phyloP scores from a whole-genome alignment of 805 yeast genomes.

The Candida endomychidarum region DNA sequence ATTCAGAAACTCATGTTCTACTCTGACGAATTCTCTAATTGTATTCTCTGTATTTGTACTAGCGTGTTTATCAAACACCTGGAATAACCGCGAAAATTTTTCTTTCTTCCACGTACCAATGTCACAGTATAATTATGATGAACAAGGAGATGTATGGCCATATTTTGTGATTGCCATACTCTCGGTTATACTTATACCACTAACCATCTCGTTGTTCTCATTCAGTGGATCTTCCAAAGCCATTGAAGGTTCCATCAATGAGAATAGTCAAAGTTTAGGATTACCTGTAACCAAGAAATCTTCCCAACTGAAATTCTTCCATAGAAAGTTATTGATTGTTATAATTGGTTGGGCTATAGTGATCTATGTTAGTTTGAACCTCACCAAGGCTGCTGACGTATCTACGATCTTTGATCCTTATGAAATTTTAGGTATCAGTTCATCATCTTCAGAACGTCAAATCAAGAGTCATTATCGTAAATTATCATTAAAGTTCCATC shows the following conservation, averaged over 20 bases:
- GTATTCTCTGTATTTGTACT: neutral
- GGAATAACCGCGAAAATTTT: conserved; percentile 6
- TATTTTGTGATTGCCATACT: conserved; percentile 76
- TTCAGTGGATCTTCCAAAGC: conserved; percentile 18
- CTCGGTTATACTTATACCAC: conserved; percentile 66
- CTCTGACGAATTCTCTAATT: too few relatives aligned
- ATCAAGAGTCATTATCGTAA: conserved; percentile 83
- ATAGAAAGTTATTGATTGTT: conserved; percentile 32
- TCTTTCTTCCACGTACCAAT: conserved; percentile 7
- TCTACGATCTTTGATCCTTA: conserved; percentile 81
- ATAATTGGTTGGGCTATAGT: conserved; percentile 64
- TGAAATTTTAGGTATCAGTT: conserved; percentile 72
- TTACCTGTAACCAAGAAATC: conserved; percentile 30
- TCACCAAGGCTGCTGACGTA: conserved; percentile 46
- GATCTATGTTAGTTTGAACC: conserved; percentile 35
- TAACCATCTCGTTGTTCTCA: conserved; percentile 38
- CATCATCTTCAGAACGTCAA: conserved; percentile 67
- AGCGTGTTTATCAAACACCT: too few relatives aligned
- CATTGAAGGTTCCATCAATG: conserved; percentile 31
- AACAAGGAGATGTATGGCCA: conserved; percentile 91
- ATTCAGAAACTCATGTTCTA: too few relatives aligned
- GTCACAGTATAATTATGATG: conserved; percentile 76
- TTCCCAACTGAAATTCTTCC: conserved; percentile 28
- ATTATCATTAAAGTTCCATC: conserved; percentile 85
- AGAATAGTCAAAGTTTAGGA: conserved; percentile 36